phyloP scores from a whole-genome alignment of 2,329 filamentous ascomycete species.

The Ophiostoma perfectum region DNA sequence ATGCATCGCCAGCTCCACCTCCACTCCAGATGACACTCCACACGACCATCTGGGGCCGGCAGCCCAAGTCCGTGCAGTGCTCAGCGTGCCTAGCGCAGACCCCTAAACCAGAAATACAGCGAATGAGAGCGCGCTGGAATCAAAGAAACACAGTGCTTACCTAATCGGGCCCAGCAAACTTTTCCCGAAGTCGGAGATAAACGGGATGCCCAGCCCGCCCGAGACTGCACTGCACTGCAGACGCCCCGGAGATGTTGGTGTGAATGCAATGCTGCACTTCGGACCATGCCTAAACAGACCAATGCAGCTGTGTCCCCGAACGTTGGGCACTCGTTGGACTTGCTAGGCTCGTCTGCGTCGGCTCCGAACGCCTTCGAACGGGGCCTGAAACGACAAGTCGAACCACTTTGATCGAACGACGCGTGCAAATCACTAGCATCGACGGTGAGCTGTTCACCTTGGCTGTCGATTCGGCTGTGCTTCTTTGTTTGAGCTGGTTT shows the following conservation, averaged over 20 bases:
- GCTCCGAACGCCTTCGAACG: background rate
- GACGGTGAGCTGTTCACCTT: background rate
- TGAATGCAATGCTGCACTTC: background rate
- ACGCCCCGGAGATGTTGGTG: background rate
- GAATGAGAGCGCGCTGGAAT: background rate
- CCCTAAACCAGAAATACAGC: background rate
- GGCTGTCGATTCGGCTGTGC: background rate
- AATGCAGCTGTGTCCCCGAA: slow-evolving; percentile 4
- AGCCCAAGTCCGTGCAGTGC: background rate
- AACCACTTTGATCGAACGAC: slow-evolving; percentile 12
- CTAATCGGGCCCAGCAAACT: background rate
- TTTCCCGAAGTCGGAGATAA: slow-evolving; percentile 13
- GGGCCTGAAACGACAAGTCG: slow-evolving; percentile 5
- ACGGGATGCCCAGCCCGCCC: background rate
- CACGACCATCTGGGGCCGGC: background rate
- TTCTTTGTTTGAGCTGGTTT: background rate
- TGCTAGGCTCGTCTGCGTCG: background rate
- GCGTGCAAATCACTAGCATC: background rate
- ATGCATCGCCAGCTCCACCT: background rate
- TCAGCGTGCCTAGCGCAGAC: background rate
- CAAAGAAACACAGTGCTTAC: background rate
- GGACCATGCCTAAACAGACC: slow-evolving; percentile 2
- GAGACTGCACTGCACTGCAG: too few species aligned
- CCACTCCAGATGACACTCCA: background rate
- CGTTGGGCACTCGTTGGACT: background rate